Base-by-base conservation (phyloP, 1,284 basidiomycete species). In the Moesziomyces aphidis region DNA sequence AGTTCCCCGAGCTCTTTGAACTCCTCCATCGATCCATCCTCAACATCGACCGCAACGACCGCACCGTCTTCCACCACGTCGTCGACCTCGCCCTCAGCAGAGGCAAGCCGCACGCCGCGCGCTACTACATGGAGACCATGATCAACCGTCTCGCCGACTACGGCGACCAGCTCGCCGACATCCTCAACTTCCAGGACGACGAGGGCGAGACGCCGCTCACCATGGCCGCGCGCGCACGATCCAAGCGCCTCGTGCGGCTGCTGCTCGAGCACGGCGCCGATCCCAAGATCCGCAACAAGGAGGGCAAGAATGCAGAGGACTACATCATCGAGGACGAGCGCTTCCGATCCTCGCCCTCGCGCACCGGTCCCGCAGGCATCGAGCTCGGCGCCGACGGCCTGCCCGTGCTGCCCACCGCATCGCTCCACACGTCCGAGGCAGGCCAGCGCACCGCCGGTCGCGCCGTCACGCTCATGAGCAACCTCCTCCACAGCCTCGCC, bases 111-210 rank as follows among this genome's bases (percentile, higher is more conserved):
- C 96, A 99, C 77, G 97, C 97, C 4, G 94, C 96, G 3, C 90
- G 96, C 23, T 99, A 99, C 87, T 99, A 99, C 86, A 94, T 99
- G 93, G 97, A 99, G 86, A 97, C 94, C 3, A 92, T 99, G 59
- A 88, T 99, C 60, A 89, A 88, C 50, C 90, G 95, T 47, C 88
- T 99, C 21, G 88, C 92, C n/a, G 95, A 97, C 83, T 99, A 94
- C 86, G 95, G 96, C 3, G 92, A 93, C 79, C 97, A 99, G 85
- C 87, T 99, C 19, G 94, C 95, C 42, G 97, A 99, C 83, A 95
- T 99, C 53, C 94, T 99, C 86, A 99, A 99, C 84, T 99, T 99
- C 86, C 97, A 97, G 85, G 97, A 99, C 84, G 95, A 98, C 83
- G 97, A 99, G 78, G 96, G 96, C 36, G 97, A 99, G 87, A 98